A percentile compares a stretch with the other conserved stretches of the same genome.
Conservation (phyloP, 805 yeast genomes). For the Saccharomycopsis oosterbeekiorum region DNA sequence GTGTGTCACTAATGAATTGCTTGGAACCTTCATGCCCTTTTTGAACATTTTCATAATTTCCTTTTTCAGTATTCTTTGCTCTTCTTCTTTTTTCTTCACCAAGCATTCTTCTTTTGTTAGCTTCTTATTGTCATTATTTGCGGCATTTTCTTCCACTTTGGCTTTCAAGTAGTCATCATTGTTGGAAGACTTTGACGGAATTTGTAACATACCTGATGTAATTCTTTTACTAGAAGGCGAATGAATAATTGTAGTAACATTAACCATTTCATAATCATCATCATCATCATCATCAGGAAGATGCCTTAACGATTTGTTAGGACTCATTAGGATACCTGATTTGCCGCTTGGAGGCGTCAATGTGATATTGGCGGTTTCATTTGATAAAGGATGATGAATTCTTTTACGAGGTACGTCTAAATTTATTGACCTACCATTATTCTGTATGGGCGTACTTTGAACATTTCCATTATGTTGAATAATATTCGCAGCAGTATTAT, state of each 20-base stretch:
- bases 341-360: constrained; percentile 6
- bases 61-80: constrained; percentile 3
- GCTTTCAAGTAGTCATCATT: not conserved
- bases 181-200: constrained; percentile 22
- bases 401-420: not conserved
- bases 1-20: not conserved
- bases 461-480: not conserved
- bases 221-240: constrained; percentile 28
- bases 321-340: not conserved
- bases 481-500: not conserved
- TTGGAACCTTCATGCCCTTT: constrained; percentile 16
- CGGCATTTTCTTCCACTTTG: not conserved
- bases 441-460: not conserved
- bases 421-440: not conserved
- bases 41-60: constrained; percentile 15
- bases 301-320: not conserved
- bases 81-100: constrained; percentile 3
- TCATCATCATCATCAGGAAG: not conserved
- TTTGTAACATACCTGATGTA: constrained; percentile 34
- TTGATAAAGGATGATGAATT: not conserved
- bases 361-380: constrained; percentile 4
- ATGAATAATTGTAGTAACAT: not conserved
- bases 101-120: not conserved
- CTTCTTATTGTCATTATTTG: not conserved
- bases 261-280: not conserved